A percentile compares a stretch with the other conserved stretches of the same genome.
phyloP scores from a whole-genome alignment of 2,329 filamentous ascomycete genomes.

The Hymenoscyphus infarciens region DNA sequence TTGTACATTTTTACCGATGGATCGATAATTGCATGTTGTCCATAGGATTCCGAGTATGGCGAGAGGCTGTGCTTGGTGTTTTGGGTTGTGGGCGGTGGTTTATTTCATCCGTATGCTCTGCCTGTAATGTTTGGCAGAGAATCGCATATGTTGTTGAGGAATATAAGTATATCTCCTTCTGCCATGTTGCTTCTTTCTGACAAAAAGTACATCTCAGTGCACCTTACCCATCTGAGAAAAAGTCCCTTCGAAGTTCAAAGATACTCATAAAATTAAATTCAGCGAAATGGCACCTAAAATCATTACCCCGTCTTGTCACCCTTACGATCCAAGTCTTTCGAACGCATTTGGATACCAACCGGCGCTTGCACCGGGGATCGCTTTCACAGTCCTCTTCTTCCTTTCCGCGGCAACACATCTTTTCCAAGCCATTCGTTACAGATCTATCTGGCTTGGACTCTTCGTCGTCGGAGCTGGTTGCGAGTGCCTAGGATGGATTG shows the following conservation, averaged over 20 bases:
- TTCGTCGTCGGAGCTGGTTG: slow-evolving; percentile 45
- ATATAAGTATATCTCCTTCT: not conserved
- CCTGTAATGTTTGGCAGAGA: not conserved
- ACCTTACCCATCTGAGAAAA: not conserved
- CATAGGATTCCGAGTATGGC: not conserved
- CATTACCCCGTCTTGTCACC: slow-evolving; percentile 6
- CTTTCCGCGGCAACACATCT: slow-evolving; percentile 41
- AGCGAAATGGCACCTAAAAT: not conserved
- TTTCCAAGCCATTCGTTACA: slow-evolving; percentile 41
- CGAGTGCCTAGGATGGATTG: slow-evolving; percentile 38
- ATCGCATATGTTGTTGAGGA: not conserved
- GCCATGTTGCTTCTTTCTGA: not conserved
- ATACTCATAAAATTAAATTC: not conserved
- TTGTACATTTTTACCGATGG: not conserved
- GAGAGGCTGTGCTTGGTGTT: not conserved
- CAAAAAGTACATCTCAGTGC: not conserved
- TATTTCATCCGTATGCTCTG: no score
- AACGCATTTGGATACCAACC: slow-evolving; percentile 21
- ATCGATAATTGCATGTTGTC: not conserved
- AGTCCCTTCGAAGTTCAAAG: not conserved
- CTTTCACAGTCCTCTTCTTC: slow-evolving; percentile 46
- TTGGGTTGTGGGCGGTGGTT: no score
- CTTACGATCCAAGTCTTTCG: not conserved
- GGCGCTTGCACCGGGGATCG: slow-evolving; percentile 35
- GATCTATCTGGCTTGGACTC: slow-evolving; percentile 47